Base-by-base conservation (phyloP, 2,329 filamentous ascomycete genomes). In the Fusarium sp. region DNA sequence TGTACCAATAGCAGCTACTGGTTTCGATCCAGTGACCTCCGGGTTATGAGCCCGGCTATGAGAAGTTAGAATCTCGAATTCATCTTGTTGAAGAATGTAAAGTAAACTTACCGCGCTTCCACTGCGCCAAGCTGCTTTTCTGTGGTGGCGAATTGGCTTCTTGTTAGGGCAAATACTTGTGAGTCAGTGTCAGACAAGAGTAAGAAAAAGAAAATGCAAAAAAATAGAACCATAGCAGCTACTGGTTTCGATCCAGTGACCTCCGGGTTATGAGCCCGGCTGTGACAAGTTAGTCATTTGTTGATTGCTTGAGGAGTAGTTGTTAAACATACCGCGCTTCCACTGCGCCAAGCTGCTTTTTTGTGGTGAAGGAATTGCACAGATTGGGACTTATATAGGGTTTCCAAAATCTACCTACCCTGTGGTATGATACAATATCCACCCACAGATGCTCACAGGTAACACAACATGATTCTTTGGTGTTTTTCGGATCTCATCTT, bases 251-350 rank as follows among this genome's bases (percentile, higher is more conserved):
- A 56, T 56, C 54, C 54, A 56, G 54, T 49, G 54, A 58, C 55
- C 70, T 55, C 70, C 70, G 68, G 70, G 68, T 70, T 73, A 70
- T 72, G 71, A 73, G 71, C 71, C 69, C 71, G 71, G 71, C 55
- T 58, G 37, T 25, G 37, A 20, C 47, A 53, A 43, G 54, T 58
- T 58, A 58, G 47, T 58, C 40, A 23, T 25, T 34, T 55, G 41
- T 27, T 23, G 11, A 11, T 32, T 16, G 13, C 21, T 34, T 47
- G 28, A 34, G 28, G 54, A 40, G 20, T 41, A 49, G 30, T 37
- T 28, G n/a, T 51, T 49, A 48, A 48, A 56, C 54, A 20, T 49
- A 58, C 55, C 48, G 48, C 40, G 40, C 48, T 59, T 43, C 40
- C 55, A 54, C 55, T 59, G 40, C 48, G 48, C 48, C 48, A 59